These are phyloP conservation scores for Suhomyces ambrosiae DNA, from an alignment of 1,139 yeast genomes.

Conservation along the genomic window DNA sequence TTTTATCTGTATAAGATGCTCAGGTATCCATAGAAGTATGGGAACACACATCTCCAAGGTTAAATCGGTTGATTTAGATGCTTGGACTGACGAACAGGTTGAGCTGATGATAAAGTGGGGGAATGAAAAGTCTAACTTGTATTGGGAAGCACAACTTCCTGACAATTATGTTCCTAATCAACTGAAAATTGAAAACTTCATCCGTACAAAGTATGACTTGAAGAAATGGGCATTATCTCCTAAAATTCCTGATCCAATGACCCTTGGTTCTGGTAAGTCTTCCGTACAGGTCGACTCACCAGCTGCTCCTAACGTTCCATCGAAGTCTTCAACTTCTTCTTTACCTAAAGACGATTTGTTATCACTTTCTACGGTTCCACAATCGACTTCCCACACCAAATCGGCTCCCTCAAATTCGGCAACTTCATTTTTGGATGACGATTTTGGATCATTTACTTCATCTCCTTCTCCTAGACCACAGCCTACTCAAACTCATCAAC, in stretches of 20 bases:
- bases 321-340: slow-evolving; percentile 2
- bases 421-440: slow-evolving; percentile 32
- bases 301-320: neutral
- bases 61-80: slow-evolving; percentile 89
- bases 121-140: slow-evolving; percentile 70
- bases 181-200: slow-evolving; percentile 83
- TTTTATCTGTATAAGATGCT: slow-evolving; percentile 86
- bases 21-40: slow-evolving; percentile 93
- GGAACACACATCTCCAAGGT: slow-evolving; percentile 92
- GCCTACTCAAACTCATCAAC: slow-evolving; percentile 9
- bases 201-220: slow-evolving; percentile 86
- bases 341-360: slow-evolving; percentile 7
- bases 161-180: slow-evolving; percentile 76
- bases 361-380: slow-evolving; percentile 5
- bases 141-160: slow-evolving; percentile 84
- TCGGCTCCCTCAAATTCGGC: slow-evolving; percentile 4
- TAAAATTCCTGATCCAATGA: slow-evolving; percentile 60
- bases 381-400: neutral
- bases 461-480: slow-evolving; percentile 22
- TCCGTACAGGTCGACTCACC: slow-evolving; percentile 7
- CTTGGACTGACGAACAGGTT: slow-evolving; percentile 95
- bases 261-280: slow-evolving; percentile 22
- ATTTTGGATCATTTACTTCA: slow-evolving; percentile 42
- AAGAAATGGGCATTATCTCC: slow-evolving; percentile 75
- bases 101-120: slow-evolving; percentile 87